Conservation (phyloP, 208 protist genomes). For the Ichthyophonus hoferi region DNA sequence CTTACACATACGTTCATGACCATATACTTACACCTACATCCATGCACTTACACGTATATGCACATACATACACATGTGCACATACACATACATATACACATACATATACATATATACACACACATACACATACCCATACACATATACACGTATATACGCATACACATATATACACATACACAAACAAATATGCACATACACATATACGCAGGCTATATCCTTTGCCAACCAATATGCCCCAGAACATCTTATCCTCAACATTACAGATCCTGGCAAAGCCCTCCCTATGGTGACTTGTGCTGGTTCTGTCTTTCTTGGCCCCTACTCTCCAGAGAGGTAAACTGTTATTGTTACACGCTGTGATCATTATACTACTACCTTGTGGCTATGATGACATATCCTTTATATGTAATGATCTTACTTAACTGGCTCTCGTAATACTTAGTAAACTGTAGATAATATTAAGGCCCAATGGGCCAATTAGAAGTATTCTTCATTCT, state of each 20-base stretch:
- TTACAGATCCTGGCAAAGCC: background rate
- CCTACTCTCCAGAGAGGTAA: slow-evolving; percentile 50
- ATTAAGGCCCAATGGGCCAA: too few species aligned
- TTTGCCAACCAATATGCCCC: slow-evolving; percentile 58
- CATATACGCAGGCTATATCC: slow-evolving; percentile 53
- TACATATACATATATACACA: background rate
- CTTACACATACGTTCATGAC: too few species aligned
- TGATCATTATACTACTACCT: too few species aligned
- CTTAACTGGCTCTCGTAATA: too few species aligned
- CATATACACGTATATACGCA: too few species aligned
- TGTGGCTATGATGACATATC: too few species aligned
- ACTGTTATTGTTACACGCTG: too few species aligned
- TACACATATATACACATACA: background rate
- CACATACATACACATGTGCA: background rate
- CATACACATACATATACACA: background rate
- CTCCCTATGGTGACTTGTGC: slow-evolving; percentile 29
- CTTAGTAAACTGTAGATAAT: too few species aligned
- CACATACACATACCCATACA: background rate
- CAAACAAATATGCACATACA: slow-evolving; percentile 28
- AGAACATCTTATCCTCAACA: slow-evolving; percentile 65
- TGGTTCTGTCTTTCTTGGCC: slow-evolving; percentile 53
- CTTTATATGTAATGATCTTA: too few species aligned
- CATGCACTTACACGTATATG: background rate
- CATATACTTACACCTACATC: too few species aligned
- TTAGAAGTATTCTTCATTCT: too few species aligned